phyloP scores from a whole-genome alignment of 257 asterid genomes.

The Solanum rostratum region DNA sequence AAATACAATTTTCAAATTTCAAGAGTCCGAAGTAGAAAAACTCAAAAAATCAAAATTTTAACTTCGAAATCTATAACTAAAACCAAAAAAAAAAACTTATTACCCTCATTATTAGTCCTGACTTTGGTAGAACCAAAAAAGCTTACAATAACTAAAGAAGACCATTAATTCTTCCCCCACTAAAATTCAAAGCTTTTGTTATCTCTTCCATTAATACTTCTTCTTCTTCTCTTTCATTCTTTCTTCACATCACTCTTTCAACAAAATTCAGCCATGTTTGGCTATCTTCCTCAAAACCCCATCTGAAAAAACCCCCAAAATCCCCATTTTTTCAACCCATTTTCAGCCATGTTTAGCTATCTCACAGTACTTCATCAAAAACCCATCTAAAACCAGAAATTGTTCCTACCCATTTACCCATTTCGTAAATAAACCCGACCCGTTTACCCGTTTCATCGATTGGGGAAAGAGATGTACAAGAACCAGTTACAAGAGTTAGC shows the following conservation, averaged over 20 bases:
- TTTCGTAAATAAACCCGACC: background rate
- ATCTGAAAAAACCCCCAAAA: background rate
- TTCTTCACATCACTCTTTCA: background rate
- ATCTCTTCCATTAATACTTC: background rate
- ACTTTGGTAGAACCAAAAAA: background rate
- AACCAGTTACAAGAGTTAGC: conserved; percentile 95
- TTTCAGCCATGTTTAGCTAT: background rate
- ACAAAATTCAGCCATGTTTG: background rate
- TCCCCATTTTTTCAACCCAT: background rate
- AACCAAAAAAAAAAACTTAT: too few species aligned
- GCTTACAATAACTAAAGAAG: background rate
- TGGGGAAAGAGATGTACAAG: conserved; percentile 41
- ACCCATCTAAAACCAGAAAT: background rate
- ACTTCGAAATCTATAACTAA: fast-evolving
- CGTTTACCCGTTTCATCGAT: background rate
- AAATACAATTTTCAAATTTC: too few species aligned
- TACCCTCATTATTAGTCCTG: background rate
- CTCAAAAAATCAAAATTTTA: background rate
- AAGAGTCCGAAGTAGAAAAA: fast-evolving
- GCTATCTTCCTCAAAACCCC: background rate
- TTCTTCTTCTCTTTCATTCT: background rate
- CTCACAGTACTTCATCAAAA: background rate
- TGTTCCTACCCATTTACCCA: background rate
- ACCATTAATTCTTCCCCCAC: background rate
- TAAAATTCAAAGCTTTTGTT: background rate